phyloP scores from a whole-genome alignment of 2,329 filamentous ascomycete species.

The Penicillium sp. region DNA sequence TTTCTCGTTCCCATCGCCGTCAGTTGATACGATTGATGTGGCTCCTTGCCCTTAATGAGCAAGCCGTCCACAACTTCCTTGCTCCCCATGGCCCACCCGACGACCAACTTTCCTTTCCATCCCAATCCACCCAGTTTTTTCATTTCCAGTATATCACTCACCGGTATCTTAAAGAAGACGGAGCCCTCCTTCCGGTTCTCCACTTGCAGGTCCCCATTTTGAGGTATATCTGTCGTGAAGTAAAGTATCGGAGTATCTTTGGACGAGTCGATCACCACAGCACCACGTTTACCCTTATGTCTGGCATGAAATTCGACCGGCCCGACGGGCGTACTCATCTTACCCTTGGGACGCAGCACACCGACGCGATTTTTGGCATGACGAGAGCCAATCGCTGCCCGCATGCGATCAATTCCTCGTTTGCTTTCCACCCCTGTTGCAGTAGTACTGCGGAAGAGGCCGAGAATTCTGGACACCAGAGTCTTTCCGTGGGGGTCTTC shows the following conservation, averaged over 20 bases:
- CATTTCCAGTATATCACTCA: conserved; percentile 68
- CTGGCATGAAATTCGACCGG: conserved; percentile 72
- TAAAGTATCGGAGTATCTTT: conserved; percentile 48
- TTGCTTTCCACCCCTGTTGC: conserved; percentile 71
- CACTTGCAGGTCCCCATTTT: conserved; percentile 44
- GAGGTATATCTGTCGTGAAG: conserved; percentile 54
- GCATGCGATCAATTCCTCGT: conserved; percentile 67
- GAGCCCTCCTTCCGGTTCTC: conserved; percentile 49
- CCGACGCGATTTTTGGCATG: conserved; percentile 70
- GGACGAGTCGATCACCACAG: conserved; percentile 59
- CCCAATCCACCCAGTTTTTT: conserved; percentile 77
- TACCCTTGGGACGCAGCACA: conserved; percentile 56
- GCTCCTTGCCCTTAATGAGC: conserved; percentile 58
- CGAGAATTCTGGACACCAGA: conserved; percentile 52
- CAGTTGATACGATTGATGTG: conserved; percentile 56
- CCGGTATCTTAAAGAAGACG: conserved; percentile 66
- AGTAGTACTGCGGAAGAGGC: conserved; percentile 66
- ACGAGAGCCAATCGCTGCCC: conserved; percentile 59
- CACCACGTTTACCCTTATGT: conserved; percentile 67
- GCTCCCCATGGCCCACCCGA: conserved; percentile 71
- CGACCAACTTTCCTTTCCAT: conserved; percentile 79
- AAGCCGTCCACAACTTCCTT: conserved; percentile 73
- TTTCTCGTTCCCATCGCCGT: conserved; percentile 72
- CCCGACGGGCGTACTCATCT: conserved; percentile 50
- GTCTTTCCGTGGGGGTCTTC: conserved; percentile 31